Evolutionary conservation across 2,329 filamentous ascomycete genomes (phyloP).

Genomic region (Fusarium marasasianum): DNA sequence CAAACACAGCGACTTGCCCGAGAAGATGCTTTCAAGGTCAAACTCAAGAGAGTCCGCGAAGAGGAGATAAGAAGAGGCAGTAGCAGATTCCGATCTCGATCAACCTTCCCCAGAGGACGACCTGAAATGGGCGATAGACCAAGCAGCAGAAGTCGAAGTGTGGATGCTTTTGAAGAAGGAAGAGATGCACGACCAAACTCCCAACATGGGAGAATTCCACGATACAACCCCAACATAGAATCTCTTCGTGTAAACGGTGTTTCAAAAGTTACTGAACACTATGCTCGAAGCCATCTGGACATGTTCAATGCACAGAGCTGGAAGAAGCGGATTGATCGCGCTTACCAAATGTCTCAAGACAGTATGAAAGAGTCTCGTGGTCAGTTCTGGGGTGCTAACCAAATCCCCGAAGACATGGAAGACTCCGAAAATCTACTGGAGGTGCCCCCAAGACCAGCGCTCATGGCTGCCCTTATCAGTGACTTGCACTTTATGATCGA

Average conservation of each 20-base stretch:
- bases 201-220: constrained; percentile 58
- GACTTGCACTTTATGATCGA: constrained; percentile 88
- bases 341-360: constrained; percentile 73
- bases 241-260: constrained; percentile 71
- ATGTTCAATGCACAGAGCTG: constrained; percentile 88
- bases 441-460: constrained; percentile 83
- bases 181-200: constrained; percentile 45
- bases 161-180: constrained; percentile 53
- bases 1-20: constrained; percentile 89
- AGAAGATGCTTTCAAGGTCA: constrained; percentile 88
- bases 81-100: constrained; percentile 64
- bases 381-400: constrained; percentile 83
- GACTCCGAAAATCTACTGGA: constrained; percentile 87
- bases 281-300: constrained; percentile 80
- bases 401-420: constrained; percentile 81
- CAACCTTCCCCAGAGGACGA: constrained; percentile 54
- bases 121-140: constrained; percentile 44
- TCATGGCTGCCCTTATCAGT: constrained; percentile 82
- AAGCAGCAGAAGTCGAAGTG: constrained; percentile 65
- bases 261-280: constrained; percentile 76
- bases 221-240: constrained; percentile 84
- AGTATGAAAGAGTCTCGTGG: constrained; percentile 82
- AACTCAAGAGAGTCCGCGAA: constrained; percentile 84
- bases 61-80: constrained; percentile 68
- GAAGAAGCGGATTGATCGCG: constrained; percentile 88